Conservation (phyloP, 1,284 basidiomycete genomes). For the Rhodotorula sp. region DNA sequence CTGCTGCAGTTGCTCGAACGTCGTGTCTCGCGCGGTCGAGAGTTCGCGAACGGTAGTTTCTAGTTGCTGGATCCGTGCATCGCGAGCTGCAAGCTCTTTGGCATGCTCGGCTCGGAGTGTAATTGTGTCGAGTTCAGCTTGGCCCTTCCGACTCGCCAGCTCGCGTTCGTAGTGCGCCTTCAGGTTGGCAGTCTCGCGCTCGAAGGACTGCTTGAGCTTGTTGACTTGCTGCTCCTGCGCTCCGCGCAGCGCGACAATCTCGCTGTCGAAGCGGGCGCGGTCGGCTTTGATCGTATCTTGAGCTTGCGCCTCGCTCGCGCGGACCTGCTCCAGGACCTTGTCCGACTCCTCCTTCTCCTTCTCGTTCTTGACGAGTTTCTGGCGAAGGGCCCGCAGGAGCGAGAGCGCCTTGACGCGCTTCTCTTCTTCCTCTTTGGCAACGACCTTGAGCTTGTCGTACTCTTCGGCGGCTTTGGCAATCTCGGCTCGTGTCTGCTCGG, state of each 20-base stretch:
- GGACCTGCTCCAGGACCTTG: constrained; percentile 47
- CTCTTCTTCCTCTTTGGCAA: constrained; percentile 87
- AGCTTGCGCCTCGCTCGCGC: constrained; percentile 56
- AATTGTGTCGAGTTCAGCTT: constrained; percentile 72
- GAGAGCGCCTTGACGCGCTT: constrained; percentile 89
- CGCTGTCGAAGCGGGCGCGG: constrained; percentile 58
- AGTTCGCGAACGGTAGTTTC: constrained; percentile 68
- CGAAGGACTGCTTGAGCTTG: constrained; percentile 68
- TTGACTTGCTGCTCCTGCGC: constrained; percentile 70
- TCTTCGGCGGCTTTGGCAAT: constrained; percentile 53
- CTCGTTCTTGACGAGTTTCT: constrained; percentile 87
- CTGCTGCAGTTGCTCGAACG: constrained; percentile 79
- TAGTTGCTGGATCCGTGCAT: constrained; percentile 64
- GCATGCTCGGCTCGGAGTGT: constrained; percentile 68
- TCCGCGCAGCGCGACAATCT: constrained; percentile 48
- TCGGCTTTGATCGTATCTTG: constrained; percentile 63
- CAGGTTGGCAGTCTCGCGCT: constrained; percentile 64
- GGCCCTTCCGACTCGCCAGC: constrained; percentile 60
- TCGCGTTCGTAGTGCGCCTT: constrained; percentile 75
- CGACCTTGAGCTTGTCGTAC: constrained; percentile 56
- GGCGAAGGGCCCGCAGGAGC: constrained; percentile 78
- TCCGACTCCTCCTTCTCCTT: constrained; percentile 76
- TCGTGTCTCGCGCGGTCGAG: constrained; percentile 65
- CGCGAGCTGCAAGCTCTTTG: constrained; percentile 64
- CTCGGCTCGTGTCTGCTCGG: constrained; percentile 57